Evolutionary conservation across 768 basidiomycete species (phyloP).

Genomic region (Botryobasidium botryosum): DNA sequence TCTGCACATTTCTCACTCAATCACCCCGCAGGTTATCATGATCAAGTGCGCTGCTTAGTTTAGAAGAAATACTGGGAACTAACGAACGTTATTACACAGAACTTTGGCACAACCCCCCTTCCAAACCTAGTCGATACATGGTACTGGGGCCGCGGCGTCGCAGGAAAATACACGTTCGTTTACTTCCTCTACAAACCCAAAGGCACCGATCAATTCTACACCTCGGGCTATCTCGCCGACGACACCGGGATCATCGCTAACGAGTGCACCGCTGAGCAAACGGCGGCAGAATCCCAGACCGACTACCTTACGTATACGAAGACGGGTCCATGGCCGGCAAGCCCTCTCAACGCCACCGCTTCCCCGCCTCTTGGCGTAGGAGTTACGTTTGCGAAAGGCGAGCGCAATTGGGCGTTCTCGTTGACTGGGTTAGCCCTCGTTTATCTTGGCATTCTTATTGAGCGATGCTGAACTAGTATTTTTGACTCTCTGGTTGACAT

Average conservation of each 20-base stretch:
- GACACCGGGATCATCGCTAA: neutral
- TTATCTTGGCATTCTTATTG: too few species aligned
- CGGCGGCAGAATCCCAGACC: neutral
- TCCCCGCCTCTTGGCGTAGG: too few species aligned
- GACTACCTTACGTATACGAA: neutral
- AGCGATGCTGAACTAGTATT: too few species aligned
- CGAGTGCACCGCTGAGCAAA: neutral
- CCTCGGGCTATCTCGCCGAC: neutral
- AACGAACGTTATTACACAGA: too few species aligned
- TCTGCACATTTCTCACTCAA: neutral
- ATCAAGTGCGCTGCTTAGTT: too few species aligned
- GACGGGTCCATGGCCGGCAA: neutral
- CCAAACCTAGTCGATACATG: neutral
- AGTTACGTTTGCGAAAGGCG: too few species aligned
- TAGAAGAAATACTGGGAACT: too few species aligned
- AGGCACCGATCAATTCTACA: neutral
- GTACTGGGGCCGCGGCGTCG: constrained; percentile 1
- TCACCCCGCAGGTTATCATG: constrained; percentile 1
- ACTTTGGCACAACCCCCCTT: neutral
- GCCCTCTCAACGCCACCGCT: neutral
- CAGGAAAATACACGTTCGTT: neutral
- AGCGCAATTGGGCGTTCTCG: too few species aligned
- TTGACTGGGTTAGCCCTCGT: too few species aligned
- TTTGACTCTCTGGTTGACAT: too few species aligned
- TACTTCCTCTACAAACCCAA: neutral